phyloP scores from a whole-genome alignment of 1,139 yeast species.

The Spathaspora sp. region DNA sequence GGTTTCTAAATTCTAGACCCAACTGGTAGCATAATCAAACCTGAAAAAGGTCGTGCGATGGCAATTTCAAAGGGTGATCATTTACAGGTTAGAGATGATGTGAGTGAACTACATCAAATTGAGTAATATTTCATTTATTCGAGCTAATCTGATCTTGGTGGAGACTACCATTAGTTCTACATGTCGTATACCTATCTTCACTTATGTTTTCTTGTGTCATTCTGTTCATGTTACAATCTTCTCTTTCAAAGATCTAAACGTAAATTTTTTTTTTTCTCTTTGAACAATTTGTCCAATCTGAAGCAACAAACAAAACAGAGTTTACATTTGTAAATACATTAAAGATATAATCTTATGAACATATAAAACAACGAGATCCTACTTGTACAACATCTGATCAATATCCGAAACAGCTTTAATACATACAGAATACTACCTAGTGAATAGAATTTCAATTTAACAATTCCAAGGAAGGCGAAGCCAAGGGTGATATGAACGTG shows the following conservation, averaged over 20 bases:
- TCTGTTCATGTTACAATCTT: background rate
- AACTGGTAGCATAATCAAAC: background rate
- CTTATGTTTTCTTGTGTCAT: too few species aligned
- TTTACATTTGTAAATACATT: background rate
- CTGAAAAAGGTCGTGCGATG: constrained; percentile 1
- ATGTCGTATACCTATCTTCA: too few species aligned
- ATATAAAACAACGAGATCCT: background rate
- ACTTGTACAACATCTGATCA: background rate
- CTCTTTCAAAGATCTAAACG: background rate
- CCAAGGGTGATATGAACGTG: constrained; percentile 13
- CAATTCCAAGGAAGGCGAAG: background rate
- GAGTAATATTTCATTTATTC: too few species aligned
- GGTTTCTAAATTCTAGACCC: too few species aligned
- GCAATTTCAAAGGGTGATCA: background rate
- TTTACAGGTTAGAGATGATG: too few species aligned
- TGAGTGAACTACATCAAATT: too few species aligned
- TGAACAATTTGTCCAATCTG: background rate
- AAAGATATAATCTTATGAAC: background rate
- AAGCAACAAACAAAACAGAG: background rate
- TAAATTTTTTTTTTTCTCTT: background rate
- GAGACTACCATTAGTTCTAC: too few species aligned
- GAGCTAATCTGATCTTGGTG: too few species aligned
- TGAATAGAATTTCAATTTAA: background rate
- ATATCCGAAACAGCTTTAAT: background rate
- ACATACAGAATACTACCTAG: background rate